Conservation (phyloP, 2,329 filamentous ascomycete genomes). For the Lachnellula suecica region DNA sequence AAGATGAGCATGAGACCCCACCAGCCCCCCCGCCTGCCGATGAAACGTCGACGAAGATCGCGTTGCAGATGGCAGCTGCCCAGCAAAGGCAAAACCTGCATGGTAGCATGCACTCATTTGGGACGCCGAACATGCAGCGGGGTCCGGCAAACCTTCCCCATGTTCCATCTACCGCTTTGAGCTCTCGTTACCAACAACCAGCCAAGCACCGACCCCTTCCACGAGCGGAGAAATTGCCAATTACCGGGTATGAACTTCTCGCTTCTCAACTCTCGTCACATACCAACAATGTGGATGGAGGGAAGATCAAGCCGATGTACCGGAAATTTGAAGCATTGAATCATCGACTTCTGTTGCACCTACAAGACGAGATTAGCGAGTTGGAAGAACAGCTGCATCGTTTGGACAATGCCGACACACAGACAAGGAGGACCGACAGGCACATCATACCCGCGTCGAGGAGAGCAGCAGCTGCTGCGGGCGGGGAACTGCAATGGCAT, state of each 20-base stretch:
- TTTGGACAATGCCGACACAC: constrained; percentile 61
- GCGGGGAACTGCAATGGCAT: constrained; percentile 57
- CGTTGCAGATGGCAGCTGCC: constrained; percentile 31
- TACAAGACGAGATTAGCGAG: constrained; percentile 82
- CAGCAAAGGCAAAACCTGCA: constrained; percentile 29
- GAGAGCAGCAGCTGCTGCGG: constrained; percentile 49
- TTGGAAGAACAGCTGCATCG: constrained; percentile 75
- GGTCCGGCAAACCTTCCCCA: constrained; percentile 34
- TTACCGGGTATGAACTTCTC: constrained; percentile 63
- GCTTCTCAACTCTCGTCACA: constrained; percentile 50
- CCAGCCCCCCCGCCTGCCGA: constrained; percentile 13
- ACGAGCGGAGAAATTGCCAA: constrained; percentile 42
- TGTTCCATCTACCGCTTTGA: constrained; percentile 37
- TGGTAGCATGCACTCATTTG: constrained; percentile 24
- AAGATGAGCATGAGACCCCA: constrained; percentile 16
- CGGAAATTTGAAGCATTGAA: constrained; percentile 80
- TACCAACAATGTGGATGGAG: constrained; percentile 18
- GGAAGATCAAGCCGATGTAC: constrained; percentile 61
- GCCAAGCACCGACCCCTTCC: constrained; percentile 24
- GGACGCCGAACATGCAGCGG: constrained; percentile 40
- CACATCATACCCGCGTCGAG: constrained; percentile 58
- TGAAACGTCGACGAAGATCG: constrained; percentile 28
- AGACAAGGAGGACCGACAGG: constrained; percentile 29
- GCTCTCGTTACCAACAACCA: constrained; percentile 35
- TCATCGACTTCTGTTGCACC: constrained; percentile 76